Evolutionary conservation across 164 flowering plant genomes (phyloP), one percentile per base, ranked within the genome.

Genomic region (Macadamia tetraphylla): DNA sequence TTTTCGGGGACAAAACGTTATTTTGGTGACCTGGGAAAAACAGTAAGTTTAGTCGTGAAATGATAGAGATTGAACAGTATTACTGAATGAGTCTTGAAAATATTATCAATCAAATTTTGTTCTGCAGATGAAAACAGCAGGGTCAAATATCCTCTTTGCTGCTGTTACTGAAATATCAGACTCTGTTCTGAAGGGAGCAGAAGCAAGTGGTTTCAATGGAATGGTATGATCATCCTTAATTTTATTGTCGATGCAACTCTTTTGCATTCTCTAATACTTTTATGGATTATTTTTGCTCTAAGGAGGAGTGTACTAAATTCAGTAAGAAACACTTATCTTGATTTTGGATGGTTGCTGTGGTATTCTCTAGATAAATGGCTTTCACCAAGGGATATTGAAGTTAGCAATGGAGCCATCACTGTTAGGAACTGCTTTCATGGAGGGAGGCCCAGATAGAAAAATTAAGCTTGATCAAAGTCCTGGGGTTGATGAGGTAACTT

Each of bases 321-420:
- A 11, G 51, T 40, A 32, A 48, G 49, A 14, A 60, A 56, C 17
- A 31, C 40, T 35, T 49, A 51, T 32, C 53, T 42, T 66, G 35
- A 66, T 30, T 13, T 62, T 67, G 51, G 15, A n/a, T 30, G 14
- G 58, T 67, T 23, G 42, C 6, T 61, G 0, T 68, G 65, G 44
- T 44, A 49, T 53, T 71, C 4, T 74, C 53, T 49, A 94, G 98
- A 79, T 90, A 67, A 85, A 58, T 73, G 98, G 98, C 46, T 91
- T 94, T 80, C 98, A 91, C 77, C 97, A 90, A 75, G 98, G 97
- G 71, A 83, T 94, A 74, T 69, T 94, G 67, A 91, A 84, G 74
- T 70, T 91, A 79, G 97, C 98, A 1, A 87, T 94, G 97, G 98
- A 94, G 76, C 98, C 98, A 71, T 82, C 95, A n/a, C 44, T 94